Evolutionary conservation across 139 green algal genomes (phyloP).

Genomic region (Chlamydomonas sp.): DNA sequence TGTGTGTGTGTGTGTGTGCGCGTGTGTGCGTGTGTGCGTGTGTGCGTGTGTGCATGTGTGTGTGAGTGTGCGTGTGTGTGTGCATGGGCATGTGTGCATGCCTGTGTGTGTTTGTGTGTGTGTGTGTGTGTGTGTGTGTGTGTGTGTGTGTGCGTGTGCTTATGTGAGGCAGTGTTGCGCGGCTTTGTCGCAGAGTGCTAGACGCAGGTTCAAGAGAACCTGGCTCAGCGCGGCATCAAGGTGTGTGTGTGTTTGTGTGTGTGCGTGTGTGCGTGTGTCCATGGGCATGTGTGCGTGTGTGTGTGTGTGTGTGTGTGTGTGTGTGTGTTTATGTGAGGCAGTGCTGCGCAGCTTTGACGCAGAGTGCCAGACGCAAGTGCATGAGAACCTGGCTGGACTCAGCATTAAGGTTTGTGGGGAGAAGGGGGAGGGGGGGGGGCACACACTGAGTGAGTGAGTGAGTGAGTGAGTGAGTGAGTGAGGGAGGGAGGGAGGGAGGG

Average conservation of each 20-base stretch:
- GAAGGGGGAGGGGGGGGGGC: too few species aligned
- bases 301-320: background rate
- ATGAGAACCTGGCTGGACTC: conserved; percentile 46
- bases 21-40: background rate
- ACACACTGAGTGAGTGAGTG: background rate
- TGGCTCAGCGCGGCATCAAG: conserved; percentile 41
- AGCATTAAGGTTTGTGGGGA: conserved; percentile 37
- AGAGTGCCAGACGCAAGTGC: conserved; percentile 50
- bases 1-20: too few species aligned
- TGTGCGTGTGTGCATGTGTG: conserved; percentile 1
- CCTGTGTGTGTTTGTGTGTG: too few species aligned
- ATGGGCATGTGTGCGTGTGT: background rate
- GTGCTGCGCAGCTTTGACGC: conserved; percentile 65
- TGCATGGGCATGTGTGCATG: too few species aligned
- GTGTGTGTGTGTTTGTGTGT: too few species aligned
- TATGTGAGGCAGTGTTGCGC: conserved; percentile 57
- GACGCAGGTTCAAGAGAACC: conserved; percentile 48
- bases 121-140: too few species aligned
- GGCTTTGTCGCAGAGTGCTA: conserved; percentile 62
- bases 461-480: background rate
- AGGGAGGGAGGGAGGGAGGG: too few species aligned
- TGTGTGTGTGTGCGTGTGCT: too few species aligned
- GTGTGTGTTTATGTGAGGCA: too few species aligned
- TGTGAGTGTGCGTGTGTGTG: background rate
- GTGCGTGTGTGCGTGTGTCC: too few species aligned